Evolutionary conservation across 2,329 filamentous ascomycete species (phyloP).

Genomic region (Neofusicoccum kwambonambiense): DNA sequence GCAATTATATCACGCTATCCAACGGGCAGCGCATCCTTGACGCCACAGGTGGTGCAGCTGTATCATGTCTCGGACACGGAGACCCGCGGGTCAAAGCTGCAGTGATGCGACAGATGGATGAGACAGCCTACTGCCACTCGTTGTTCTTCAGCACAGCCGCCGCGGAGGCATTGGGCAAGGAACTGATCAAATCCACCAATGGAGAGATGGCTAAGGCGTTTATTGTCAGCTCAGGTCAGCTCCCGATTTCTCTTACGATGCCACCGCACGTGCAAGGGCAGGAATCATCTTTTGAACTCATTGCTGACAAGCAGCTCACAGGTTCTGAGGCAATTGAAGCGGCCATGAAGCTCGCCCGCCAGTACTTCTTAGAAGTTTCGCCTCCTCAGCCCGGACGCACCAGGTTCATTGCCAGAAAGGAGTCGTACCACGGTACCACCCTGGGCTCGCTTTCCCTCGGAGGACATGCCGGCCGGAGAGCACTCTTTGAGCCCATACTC

Average conservation of each 20-base stretch:
- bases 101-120: slow-evolving; percentile 58
- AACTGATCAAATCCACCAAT: slow-evolving; percentile 52
- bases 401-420: slow-evolving; percentile 63
- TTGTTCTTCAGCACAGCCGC: slow-evolving; percentile 57
- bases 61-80: slow-evolving; percentile 69
- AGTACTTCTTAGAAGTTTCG: slow-evolving; percentile 62
- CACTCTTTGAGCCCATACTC: slow-evolving; percentile 61
- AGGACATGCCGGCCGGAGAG: slow-evolving; percentile 60
- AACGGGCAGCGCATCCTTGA: slow-evolving; percentile 66
- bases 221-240: slow-evolving; percentile 57
- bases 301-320: slow-evolving; percentile 26
- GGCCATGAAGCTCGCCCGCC: slow-evolving; percentile 64
- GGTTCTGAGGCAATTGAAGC: slow-evolving; percentile 70
- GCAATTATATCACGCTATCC: slow-evolving; percentile 52
- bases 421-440: slow-evolving; percentile 71
- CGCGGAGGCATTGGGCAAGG: slow-evolving; percentile 53
- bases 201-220: slow-evolving; percentile 56
- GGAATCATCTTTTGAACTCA: no score
- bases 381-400: slow-evolving; percentile 53
- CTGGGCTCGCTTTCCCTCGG: slow-evolving; percentile 65
- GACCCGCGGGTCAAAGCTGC: slow-evolving; percentile 60
- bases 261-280: no score
- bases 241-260: no score
- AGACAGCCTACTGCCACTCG: slow-evolving; percentile 60
- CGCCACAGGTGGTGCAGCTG: slow-evolving; percentile 70